These are phyloP conservation scores for Rhytidiadelphus loreus DNA, from an alignment of 225 moss, liverwort and hornwort genomes.

Conservation along the genomic window DNA sequence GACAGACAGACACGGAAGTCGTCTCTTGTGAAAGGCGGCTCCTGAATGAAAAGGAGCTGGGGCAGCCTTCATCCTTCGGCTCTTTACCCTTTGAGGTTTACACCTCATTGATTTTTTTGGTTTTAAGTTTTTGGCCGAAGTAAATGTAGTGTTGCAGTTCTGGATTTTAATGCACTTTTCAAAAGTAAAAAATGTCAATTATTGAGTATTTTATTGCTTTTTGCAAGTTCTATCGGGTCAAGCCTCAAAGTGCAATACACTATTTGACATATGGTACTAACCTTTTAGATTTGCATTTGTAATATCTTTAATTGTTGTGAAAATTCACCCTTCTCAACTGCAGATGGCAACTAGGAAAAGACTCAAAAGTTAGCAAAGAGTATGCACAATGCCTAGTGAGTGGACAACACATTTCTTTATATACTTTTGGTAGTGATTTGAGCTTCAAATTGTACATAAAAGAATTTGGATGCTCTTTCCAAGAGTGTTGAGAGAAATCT, in stretches of 20 bases:
- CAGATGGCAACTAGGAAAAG: background rate
- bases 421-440: background rate
- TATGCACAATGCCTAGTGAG: background rate
- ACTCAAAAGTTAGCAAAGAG: background rate
- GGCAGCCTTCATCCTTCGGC: background rate
- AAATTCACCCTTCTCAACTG: background rate
- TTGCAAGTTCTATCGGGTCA: background rate
- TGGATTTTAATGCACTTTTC: background rate
- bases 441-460: background rate
- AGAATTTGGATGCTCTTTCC: background rate
- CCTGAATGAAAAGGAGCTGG: background rate
- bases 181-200: background rate
- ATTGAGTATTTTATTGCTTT: background rate
- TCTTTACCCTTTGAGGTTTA: background rate
- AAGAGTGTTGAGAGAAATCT: background rate
- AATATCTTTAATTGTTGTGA: background rate
- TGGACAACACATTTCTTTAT: background rate
- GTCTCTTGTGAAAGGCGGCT: background rate
- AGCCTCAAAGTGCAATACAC: background rate
- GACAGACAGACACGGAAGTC: background rate
- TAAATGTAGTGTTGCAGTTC: background rate
- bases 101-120: background rate
- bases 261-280: background rate
- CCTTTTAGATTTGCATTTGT: background rate
- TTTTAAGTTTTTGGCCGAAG: background rate